These are phyloP conservation scores for Trichoderma sp. DNA, from an alignment of 2,329 filamentous ascomycete species.

Conservation along the genomic window DNA sequence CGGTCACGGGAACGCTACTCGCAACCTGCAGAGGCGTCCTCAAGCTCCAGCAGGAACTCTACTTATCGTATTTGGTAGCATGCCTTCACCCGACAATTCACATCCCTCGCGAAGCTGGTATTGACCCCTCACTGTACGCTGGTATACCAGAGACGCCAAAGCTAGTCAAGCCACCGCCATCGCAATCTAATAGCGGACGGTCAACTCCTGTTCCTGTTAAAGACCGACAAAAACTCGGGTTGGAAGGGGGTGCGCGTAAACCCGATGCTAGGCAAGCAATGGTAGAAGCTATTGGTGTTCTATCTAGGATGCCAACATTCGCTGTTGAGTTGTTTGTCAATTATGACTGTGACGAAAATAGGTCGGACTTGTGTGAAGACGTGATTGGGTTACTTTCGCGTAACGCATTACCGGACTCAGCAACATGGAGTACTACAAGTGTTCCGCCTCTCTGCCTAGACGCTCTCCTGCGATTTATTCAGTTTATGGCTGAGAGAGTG, in stretches of 20 bases:
- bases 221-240: slow-evolving; percentile 85
- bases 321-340: slow-evolving; percentile 96
- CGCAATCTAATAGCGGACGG: slow-evolving; percentile 73
- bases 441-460: slow-evolving; percentile 94
- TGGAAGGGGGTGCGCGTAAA: slow-evolving; percentile 88
- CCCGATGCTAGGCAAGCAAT: slow-evolving; percentile 96
- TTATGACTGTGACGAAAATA: slow-evolving; percentile 93
- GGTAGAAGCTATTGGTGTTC: slow-evolving; percentile 91
- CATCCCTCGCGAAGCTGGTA: slow-evolving; percentile 85
- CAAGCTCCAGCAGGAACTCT: slow-evolving; percentile 95
- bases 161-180: slow-evolving; percentile 72
- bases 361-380: slow-evolving; percentile 90
- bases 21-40: slow-evolving; percentile 87
- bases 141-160: slow-evolving; percentile 91
- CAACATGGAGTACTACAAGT: slow-evolving; percentile 98
- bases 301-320: slow-evolving; percentile 90
- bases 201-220: slow-evolving; percentile 88
- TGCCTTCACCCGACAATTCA: slow-evolving; percentile 93
- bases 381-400: slow-evolving; percentile 89
- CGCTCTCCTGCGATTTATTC: slow-evolving; percentile 84
- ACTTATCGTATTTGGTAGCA: slow-evolving; percentile 88
- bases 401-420: slow-evolving; percentile 94
- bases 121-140: slow-evolving; percentile 87
- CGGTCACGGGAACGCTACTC: slow-evolving; percentile 86
- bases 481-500: slow-evolving; percentile 85